These are phyloP conservation scores for Colletotrichum sidae DNA, from an alignment of 2,329 filamentous ascomycete genomes.

Conservation along the genomic window DNA sequence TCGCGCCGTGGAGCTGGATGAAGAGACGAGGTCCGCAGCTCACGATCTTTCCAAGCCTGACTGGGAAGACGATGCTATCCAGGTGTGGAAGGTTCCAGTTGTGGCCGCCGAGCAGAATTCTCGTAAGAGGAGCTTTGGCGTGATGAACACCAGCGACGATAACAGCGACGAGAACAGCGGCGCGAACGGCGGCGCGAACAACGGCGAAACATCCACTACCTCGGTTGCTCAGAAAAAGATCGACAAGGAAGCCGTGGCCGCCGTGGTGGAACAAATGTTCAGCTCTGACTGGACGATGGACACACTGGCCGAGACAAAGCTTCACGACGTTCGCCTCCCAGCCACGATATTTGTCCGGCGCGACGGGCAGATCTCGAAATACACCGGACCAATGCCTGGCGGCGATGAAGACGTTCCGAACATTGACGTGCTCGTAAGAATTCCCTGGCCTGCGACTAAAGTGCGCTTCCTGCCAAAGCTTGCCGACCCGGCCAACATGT, in stretches of 20 bases:
- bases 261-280: conserved; percentile 47
- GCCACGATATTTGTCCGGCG: conserved; percentile 76
- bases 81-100: conserved; percentile 85
- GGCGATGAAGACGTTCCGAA: conserved; percentile 63
- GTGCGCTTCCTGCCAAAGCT: conserved; percentile 72
- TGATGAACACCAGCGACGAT: conserved; percentile 28
- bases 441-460: conserved; percentile 81
- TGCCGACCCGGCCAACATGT: conserved; percentile 72
- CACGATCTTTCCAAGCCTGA: conserved; percentile 69
- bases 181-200: too few relatives aligned
- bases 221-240: conserved; percentile 39
- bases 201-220: too few relatives aligned
- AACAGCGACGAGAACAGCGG: not conserved
- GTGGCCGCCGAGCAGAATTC: conserved; percentile 44
- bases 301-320: conserved; percentile 72
- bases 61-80: conserved; percentile 80
- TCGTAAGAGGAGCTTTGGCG: conserved; percentile 50
- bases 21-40: conserved; percentile 51
- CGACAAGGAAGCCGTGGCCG: conserved; percentile 38
- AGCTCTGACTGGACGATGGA: conserved; percentile 73
- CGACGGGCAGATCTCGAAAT: conserved; percentile 74
- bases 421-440: conserved; percentile 77
- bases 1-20: conserved; percentile 74
- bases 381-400: conserved; percentile 75
- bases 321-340: conserved; percentile 75